phyloP scores from a whole-genome alignment of 2,329 filamentous ascomycete species.

The Nothopassalora personata region DNA sequence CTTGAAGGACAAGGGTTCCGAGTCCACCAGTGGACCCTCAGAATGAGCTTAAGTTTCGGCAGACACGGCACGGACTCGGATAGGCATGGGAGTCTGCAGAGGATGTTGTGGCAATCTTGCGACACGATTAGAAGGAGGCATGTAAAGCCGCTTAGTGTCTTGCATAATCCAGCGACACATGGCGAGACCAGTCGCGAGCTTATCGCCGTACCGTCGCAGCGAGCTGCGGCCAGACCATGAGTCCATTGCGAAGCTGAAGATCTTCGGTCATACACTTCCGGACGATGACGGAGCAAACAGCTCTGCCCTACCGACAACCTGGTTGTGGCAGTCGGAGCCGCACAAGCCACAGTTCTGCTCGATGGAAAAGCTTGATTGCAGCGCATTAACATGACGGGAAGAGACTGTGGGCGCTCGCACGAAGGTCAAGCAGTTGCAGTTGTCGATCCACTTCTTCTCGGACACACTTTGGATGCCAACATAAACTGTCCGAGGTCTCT shows the following conservation, averaged over 20 bases:
- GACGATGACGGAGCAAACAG: background rate
- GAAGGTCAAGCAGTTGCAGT: background rate
- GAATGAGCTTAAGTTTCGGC: conserved; percentile 11
- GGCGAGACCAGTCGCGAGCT: background rate
- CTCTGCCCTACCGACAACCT: background rate
- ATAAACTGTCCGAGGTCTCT: background rate
- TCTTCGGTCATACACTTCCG: background rate
- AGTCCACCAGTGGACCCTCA: conserved; percentile 9
- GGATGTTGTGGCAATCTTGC: conserved; percentile 13
- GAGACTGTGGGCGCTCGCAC: background rate
- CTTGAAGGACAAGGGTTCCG: background rate
- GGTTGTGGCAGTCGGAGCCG: background rate
- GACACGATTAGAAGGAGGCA: conserved; percentile 4
- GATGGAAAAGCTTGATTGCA: background rate
- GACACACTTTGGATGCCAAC: background rate
- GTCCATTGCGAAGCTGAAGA: background rate
- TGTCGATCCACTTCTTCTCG: background rate
- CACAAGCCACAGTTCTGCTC: background rate
- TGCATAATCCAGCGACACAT: background rate
- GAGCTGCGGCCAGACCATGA: background rate
- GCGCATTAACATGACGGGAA: background rate
- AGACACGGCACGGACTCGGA: conserved; percentile 17
- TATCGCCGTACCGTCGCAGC: background rate
- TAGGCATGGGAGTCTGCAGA: conserved; percentile 6
- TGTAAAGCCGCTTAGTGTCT: background rate